Conservation (phyloP, 495 filamentous ascomycete species). For the Penicillium tannophilum region DNA sequence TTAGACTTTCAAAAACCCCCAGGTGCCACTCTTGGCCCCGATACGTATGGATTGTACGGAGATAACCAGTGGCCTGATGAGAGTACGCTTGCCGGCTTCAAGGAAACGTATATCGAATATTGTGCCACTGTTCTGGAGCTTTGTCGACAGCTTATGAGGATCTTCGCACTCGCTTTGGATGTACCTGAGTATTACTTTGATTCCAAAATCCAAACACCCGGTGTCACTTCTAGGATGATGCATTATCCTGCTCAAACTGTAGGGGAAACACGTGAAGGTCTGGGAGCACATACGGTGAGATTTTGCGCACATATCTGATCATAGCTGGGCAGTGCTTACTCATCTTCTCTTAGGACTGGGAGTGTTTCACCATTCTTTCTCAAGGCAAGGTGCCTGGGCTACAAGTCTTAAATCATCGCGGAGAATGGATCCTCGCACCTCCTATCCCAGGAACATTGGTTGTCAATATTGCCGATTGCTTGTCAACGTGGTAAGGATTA, state of each 20-base stretch:
- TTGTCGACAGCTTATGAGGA: slow-evolving; percentile 36
- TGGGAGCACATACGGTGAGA: slow-evolving; percentile 47
- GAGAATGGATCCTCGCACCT: slow-evolving; percentile 45
- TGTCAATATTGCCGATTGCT: slow-evolving; percentile 53
- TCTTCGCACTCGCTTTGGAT: slow-evolving; percentile 50
- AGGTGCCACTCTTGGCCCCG: slow-evolving; percentile 18
- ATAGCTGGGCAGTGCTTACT: background rate
- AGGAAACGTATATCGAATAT: slow-evolving; percentile 26
- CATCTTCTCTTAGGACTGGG: slow-evolving; percentile 36
- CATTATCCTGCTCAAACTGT: slow-evolving; percentile 46
- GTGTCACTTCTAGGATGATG: slow-evolving; percentile 43
- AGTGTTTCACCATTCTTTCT: slow-evolving; percentile 49
- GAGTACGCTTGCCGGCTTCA: slow-evolving; percentile 22
- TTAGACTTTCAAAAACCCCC: slow-evolving; percentile 29
- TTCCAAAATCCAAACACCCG: slow-evolving; percentile 41
- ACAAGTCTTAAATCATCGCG: slow-evolving; percentile 43
- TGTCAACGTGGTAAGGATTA: slow-evolving; percentile 42
- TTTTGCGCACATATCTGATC: background rate
- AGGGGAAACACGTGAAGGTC: slow-evolving; percentile 40
- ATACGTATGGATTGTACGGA: slow-evolving; percentile 28
- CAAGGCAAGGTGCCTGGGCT: slow-evolving; percentile 44
- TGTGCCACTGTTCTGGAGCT: slow-evolving; percentile 32
- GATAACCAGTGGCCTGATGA: slow-evolving; percentile 34
- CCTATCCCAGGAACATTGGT: slow-evolving; percentile 49
- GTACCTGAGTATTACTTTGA: slow-evolving; percentile 50